Conservation (phyloP, 202 grass and related monocot genomes). For the Setaria viridis region DNA sequence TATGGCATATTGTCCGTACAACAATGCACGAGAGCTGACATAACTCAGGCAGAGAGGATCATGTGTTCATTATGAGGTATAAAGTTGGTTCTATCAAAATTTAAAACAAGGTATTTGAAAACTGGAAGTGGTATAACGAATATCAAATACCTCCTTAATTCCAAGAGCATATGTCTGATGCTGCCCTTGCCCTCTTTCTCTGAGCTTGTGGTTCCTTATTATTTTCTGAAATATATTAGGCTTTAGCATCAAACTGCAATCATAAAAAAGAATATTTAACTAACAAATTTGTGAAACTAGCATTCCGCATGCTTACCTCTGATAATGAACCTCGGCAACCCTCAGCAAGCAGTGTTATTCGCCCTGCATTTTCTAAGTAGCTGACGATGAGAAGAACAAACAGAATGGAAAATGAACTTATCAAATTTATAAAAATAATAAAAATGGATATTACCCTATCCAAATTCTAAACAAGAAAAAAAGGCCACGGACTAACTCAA, state of each 20-base stretch:
- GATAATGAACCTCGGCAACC: conserved; percentile 95
- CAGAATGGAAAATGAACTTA: conserved; percentile 26
- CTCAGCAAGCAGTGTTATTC: conserved; percentile 87
- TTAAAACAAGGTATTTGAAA: conserved; percentile 36
- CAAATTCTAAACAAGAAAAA: conserved; percentile 8
- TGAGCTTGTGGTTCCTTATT: conserved; percentile 76
- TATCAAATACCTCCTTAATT: conserved; percentile 85
- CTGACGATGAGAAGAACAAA: conserved; percentile 61
- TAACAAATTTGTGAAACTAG: conserved; percentile 13
- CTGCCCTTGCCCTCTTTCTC: conserved; percentile 85
- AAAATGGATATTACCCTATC: background rate
- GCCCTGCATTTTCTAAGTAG: conserved; percentile 71
- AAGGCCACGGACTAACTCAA: background rate
- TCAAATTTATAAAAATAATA: conserved; percentile 7
- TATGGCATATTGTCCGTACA: background rate
- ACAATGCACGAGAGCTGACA: background rate
- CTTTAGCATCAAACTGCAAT: conserved; percentile 32
- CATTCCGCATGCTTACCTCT: conserved; percentile 70
- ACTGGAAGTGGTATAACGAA: background rate
- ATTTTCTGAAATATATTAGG: conserved; percentile 68
- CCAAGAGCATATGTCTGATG: conserved; percentile 98
- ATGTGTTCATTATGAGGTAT: background rate
- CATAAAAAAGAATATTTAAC: conserved; percentile 17
- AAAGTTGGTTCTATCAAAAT: conserved; percentile 18
- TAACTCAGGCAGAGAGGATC: conserved; percentile 12